Evolutionary conservation across 768 basidiomycete genomes (phyloP), one percentile per base, ranked within the genome.

Genomic region (Mycena haematopus): DNA sequence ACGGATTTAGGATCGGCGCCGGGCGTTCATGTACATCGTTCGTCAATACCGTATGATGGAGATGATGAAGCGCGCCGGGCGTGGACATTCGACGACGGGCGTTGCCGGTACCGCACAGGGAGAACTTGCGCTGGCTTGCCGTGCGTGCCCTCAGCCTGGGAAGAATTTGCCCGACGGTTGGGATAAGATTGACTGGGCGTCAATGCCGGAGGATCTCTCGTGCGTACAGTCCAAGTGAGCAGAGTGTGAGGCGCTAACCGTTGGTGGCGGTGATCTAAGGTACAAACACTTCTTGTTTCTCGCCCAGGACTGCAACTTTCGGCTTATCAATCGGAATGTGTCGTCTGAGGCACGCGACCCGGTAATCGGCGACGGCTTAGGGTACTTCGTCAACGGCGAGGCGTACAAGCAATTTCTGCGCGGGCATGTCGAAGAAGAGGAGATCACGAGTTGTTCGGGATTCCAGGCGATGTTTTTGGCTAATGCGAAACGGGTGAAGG

Each of bases 121-220:
- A 11, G 45, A 42, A 35, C 49, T 65, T 17, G 60, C 65, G 15
- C 0, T 65, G 24, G 36, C 6, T 1, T 65, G 65, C 22, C 54
- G 49, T 0, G 65, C 60, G 0, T 65, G 65, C 27, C 65, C 65
- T 0, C 54, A 49, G 5, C 60, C 60, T 0, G 54, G 24, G 3
- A 35, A 50, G 0, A 65, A 65, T 17, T 38, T 65, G 2, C 59
- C 63, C 0, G 27, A 19, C 6, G 47, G 36, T 2, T 65, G 65
- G 65, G 13, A 47, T 21, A 22, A 52, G 13, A 51, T 51, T 13
- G 29, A 51, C 19, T 51, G 50, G 50, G 15, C 2, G 17, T n/a
- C 2, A 14, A 51, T 51, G 50, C 27, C 29, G 6, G 50, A 51
- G 17, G 50, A 51, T 25, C 21, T 51, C 6, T 8, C 3, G 31